Conservation (phyloP, 2,329 filamentous ascomycete genomes). For the Curvularia eragrostidis region DNA sequence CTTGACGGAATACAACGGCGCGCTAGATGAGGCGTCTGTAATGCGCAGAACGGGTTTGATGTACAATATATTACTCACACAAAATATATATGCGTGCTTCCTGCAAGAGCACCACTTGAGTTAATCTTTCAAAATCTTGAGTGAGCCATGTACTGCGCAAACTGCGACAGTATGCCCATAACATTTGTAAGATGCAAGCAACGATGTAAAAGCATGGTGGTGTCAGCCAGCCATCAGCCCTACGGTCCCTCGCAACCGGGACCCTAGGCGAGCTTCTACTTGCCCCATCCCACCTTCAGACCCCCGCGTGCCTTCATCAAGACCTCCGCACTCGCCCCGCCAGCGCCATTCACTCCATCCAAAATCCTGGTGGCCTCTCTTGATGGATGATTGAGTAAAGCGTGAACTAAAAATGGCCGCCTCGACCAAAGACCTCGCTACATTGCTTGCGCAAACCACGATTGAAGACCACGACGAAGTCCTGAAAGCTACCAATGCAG, state of each 20-base stretch:
- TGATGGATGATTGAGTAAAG: constrained; percentile 35
- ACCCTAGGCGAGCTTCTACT: constrained; percentile 36
- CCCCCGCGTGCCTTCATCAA: constrained; percentile 36
- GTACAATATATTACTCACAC: background rate
- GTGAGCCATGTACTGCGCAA: background rate
- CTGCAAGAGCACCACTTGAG: background rate
- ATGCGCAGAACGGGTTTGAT: background rate
- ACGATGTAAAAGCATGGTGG: background rate
- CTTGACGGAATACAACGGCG: background rate
- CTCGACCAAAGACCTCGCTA: constrained; percentile 56
- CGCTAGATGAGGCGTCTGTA: background rate
- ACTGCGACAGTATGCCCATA: background rate
- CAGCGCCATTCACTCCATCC: constrained; percentile 13
- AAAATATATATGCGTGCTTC: background rate
- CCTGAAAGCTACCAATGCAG: constrained; percentile 67
- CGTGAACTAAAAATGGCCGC: constrained; percentile 47
- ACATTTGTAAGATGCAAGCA: background rate
- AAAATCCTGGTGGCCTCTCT: constrained; percentile 11
- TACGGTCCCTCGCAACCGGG: constrained; percentile 13
- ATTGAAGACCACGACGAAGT: constrained; percentile 77
- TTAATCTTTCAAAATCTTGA: background rate
- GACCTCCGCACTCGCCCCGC: constrained; percentile 32
- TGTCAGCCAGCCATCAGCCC: constrained; percentile 11
- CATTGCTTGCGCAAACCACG: constrained; percentile 63
- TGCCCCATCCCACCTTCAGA: constrained; percentile 36